A percentile compares a stretch with the other conserved stretches of the same genome.
Evolutionary conservation across 257 asterid species (phyloP).

Genomic region (Echites panduratus): DNA sequence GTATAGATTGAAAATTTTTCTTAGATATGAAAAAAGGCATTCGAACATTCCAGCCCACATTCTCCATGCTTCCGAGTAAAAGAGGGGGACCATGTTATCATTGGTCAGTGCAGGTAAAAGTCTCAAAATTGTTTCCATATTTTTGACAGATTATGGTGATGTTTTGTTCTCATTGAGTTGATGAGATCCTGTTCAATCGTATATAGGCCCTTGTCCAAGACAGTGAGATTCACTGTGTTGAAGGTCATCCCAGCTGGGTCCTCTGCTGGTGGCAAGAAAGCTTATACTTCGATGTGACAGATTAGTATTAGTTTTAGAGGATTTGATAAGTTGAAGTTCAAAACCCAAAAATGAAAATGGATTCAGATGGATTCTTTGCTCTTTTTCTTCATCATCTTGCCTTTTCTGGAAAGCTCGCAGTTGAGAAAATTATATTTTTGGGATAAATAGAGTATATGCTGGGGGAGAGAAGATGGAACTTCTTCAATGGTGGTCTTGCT

Average conservation of each 20-base stretch:
- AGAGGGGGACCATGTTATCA: slow-evolving; percentile 73
- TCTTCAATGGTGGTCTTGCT: too few species aligned
- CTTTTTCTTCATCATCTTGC: not conserved
- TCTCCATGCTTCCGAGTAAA: slow-evolving; percentile 89
- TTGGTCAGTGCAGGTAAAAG: slow-evolving; percentile 81
- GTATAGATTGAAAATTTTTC: not conserved
- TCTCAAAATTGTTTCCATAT: not conserved
- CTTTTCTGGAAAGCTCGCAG: too few species aligned
- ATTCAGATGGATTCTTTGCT: not conserved
- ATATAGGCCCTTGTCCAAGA: slow-evolving; percentile 76
- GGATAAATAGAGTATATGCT: too few species aligned
- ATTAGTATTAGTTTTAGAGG: not conserved
- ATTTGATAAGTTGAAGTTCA: not conserved
- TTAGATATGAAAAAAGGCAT: slow-evolving; percentile 79
- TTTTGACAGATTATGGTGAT: not conserved
- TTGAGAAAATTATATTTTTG: too few species aligned
- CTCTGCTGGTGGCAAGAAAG: slow-evolving; percentile 75
- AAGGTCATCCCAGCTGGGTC: slow-evolving; percentile 87
- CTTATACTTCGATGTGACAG: slow-evolving; percentile 58
- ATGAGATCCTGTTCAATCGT: not conserved
- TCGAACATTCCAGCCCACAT: slow-evolving; percentile 77
- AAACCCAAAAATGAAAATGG: not conserved
- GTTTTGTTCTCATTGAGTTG: not conserved
- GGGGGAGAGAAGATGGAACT: too few species aligned
- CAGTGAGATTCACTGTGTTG: slow-evolving; percentile 75